Evolutionary conservation across 768 basidiomycete species (phyloP).

Genomic region (Pisolithus sp.): DNA sequence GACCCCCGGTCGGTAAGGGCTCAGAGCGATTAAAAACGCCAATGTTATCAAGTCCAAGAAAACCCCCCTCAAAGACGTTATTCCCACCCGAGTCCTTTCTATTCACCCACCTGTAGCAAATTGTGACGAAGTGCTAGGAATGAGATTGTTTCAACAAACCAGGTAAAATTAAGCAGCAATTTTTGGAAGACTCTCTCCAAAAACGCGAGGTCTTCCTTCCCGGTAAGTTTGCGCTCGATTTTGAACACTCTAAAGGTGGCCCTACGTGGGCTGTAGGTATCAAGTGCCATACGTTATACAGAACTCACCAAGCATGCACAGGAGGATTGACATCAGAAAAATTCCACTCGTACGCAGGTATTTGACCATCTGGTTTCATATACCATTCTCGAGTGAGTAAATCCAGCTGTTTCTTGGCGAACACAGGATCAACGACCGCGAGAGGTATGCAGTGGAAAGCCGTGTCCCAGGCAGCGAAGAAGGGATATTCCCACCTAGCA

Average conservation of each 20-base stretch:
- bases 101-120: constrained; percentile 81
- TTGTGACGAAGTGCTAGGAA: not conserved
- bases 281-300: not conserved
- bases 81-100: constrained; percentile 92
- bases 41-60: constrained; percentile 97
- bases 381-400: constrained; percentile 98
- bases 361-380: constrained; percentile 97
- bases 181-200: constrained; percentile 99
- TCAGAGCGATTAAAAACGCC: constrained; percentile 98
- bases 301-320: constrained; percentile 86
- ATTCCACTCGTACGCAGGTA: constrained; percentile 99
- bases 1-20: constrained; percentile 90
- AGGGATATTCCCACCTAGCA: constrained; percentile 92
- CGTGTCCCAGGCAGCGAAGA: constrained; percentile 97
- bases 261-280: constrained; percentile 35
- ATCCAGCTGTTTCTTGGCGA: constrained; percentile 97
- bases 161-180: constrained; percentile 92
- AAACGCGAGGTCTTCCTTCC: constrained; percentile 85
- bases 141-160: constrained; percentile 39
- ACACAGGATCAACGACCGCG: constrained; percentile 89
- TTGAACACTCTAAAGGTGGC: constrained; percentile 99
- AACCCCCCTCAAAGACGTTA: constrained; percentile 98
- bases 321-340: constrained; percentile 98
- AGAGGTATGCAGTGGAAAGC: constrained; percentile 99
- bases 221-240: constrained; percentile 94